These are phyloP conservation scores for Coelastrella sp. DNA, from an alignment of 139 green algal species.

Conservation along the genomic window DNA sequence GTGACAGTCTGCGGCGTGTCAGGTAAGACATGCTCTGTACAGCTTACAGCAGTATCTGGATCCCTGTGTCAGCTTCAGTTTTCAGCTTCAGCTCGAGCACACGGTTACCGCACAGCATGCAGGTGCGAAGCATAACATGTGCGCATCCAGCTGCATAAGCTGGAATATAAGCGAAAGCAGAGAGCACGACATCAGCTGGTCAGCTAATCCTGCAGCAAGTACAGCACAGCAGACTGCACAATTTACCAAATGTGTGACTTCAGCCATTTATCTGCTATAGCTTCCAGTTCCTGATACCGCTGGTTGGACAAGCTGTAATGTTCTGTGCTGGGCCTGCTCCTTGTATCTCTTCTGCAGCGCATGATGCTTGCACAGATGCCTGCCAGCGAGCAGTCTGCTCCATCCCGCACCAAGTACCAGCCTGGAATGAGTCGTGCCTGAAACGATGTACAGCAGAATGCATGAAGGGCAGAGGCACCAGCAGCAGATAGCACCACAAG, in stretches of 20 bases:
- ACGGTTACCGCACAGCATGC: too few relatives aligned
- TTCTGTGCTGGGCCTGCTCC: background rate
- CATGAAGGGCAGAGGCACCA: slow-evolving; percentile 54
- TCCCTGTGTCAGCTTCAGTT: background rate
- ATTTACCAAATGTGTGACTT: too few relatives aligned
- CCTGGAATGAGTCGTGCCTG: slow-evolving; percentile 95
- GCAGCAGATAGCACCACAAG: background rate
- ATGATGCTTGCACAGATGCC: slow-evolving; percentile 93
- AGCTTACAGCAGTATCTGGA: background rate
- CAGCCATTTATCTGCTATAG: too few relatives aligned
- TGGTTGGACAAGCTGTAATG: background rate
- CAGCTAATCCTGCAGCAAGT: too few relatives aligned
- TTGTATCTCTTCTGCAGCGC: slow-evolving; percentile 52
- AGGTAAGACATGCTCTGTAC: slow-evolving; percentile 35
- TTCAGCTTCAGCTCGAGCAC: too few relatives aligned
- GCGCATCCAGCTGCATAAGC: too few relatives aligned
- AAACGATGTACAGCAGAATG: slow-evolving; percentile 90
- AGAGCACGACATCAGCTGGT: too few relatives aligned
- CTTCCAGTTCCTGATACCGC: too few relatives aligned
- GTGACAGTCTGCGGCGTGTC: slow-evolving; percentile 95
- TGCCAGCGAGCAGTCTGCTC: slow-evolving; percentile 90
- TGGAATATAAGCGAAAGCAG: too few relatives aligned
- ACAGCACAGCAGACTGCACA: too few relatives aligned
- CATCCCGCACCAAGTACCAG: slow-evolving; percentile 93
- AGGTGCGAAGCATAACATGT: too few relatives aligned